Percentiles rank a stretch among this genome's conserved stretches.
phyloP scores from a whole-genome alignment of 1,284 basidiomycete genomes.

The Austropuccinia psidii region DNA sequence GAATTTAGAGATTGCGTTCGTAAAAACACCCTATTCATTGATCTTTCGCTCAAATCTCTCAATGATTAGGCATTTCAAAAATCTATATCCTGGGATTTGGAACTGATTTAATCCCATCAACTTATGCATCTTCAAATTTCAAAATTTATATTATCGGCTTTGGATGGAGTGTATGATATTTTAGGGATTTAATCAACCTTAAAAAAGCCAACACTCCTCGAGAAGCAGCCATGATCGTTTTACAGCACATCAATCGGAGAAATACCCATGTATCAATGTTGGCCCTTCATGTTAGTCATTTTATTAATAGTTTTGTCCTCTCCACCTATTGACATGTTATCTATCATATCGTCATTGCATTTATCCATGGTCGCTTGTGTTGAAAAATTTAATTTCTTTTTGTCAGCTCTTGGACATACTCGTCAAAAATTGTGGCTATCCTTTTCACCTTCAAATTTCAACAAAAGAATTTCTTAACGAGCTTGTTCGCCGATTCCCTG shows the following conservation, averaged over 20 bases:
- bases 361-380: constrained; percentile 51
- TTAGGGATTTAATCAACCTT: constrained; percentile 62
- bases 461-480: constrained; percentile 99
- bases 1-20: constrained; percentile 84
- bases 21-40: not conserved
- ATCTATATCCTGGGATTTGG: too few relatives aligned
- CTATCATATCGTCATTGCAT: constrained; percentile 43
- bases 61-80: too few relatives aligned
- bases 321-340: not conserved
- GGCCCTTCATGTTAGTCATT: constrained; percentile 50
- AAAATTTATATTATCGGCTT: not conserved
- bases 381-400: constrained; percentile 18
- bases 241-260: constrained; percentile 74
- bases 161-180: not conserved
- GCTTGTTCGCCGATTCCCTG: constrained; percentile 93
- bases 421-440: constrained; percentile 90
- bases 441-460: constrained; percentile 92
- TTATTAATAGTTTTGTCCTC: not conserved
- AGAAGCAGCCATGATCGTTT: constrained; percentile 76
- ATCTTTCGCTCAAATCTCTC: not conserved
- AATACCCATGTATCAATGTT: constrained; percentile 82
- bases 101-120: too few relatives aligned
- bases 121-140: not conserved
- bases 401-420: constrained; percentile 72
- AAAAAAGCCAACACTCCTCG: constrained; percentile 96